Base-by-base conservation (phyloP, 2,329 filamentous ascomycete species). In the Botrytis hyacinthi region DNA sequence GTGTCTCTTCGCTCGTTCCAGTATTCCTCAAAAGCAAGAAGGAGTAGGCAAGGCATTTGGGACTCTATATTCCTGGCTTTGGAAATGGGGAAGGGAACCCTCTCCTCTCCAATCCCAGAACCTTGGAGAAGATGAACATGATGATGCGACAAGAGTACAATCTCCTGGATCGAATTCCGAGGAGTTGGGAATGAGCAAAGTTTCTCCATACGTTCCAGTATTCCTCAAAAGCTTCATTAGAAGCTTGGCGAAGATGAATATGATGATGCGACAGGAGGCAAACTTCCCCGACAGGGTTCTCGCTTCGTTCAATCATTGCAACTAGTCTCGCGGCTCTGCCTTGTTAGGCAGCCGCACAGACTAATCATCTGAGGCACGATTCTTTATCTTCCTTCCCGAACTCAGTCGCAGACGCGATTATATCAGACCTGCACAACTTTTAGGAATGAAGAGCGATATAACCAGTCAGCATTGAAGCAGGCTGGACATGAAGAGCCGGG, bases 71-170 rank as follows among this genome's bases (percentile, higher is more conserved):
- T 80, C 82, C 9, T 86, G 83, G 81, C 79, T 87, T 7, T 83
- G 82, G 83, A 82, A 81, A 68, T 81, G 82, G 65, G 87, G 85
- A 8, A 91, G 89, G 89, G 87, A 90, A 10, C 2, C 20, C 59
- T 26, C 10, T 26, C 46, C 20, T 26, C 22, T 26, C 46, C 22
- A 22, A 48, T 22, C 46, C 46, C 1, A 4, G 37, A 20, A 6
- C 9, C 20, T 26, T 8, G 20, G 32, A 1, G 2, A 37, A 22
- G 14, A 14, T 60, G 18, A 54, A 37, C 1, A 2, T 14, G 3
- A 40, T 61, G 10, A 61, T 40, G 59, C 10, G 22, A 4, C 12
- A n/a, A 22, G 32, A 40, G 22, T n/a, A n/a, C n/a, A n/a, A n/a
- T n/a, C n/a, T n/a, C n/a, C n/a, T n/a, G n/a, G n/a, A n/a, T n/a